These are phyloP conservation scores for Nematodospora valgi DNA, from an alignment of 805 yeast species.

Conservation along the genomic window DNA sequence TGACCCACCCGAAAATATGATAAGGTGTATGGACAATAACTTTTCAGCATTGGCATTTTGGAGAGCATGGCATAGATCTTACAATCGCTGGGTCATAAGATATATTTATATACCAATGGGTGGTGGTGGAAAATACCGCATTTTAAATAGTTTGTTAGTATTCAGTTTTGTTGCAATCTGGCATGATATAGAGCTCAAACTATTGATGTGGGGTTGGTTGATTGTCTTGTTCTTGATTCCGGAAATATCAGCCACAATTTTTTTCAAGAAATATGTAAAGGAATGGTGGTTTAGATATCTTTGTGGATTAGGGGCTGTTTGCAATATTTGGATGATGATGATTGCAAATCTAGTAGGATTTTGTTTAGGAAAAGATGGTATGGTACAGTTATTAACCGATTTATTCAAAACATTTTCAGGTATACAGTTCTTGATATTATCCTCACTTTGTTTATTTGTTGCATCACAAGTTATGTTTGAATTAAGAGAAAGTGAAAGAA, in stretches of 20 bases:
- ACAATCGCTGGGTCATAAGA: conserved; percentile 83
- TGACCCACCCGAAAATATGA: conserved; percentile 97
- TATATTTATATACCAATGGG: conserved; percentile 92
- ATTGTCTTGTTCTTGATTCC: conserved; percentile 85
- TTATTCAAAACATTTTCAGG: conserved; percentile 76
- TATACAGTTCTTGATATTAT: conserved; percentile 53
- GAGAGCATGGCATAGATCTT: conserved; percentile 99
- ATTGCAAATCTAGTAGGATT: conserved; percentile 93
- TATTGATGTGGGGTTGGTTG: conserved; percentile 95
- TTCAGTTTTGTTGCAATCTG: conserved; percentile 95
- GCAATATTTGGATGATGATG: conserved; percentile 97
- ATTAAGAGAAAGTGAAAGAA: conserved; percentile 77
- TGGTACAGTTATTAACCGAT: conserved; percentile 57
- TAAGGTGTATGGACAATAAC: conserved; percentile 92
- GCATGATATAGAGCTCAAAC: conserved; percentile 92
- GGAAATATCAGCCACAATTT: conserved; percentile 62
- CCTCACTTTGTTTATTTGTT: conserved; percentile 68
- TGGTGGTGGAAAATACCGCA: conserved; percentile 64
- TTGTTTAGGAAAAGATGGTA: conserved; percentile 89
- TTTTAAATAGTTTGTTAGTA: conserved; percentile 76
- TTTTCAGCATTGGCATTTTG: conserved; percentile 93
- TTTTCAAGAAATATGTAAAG: conserved; percentile 37
- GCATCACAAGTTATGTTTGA: conserved; percentile 96
- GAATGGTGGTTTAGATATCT: conserved; percentile 73
- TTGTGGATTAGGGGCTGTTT: conserved; percentile 84